Conservation (phyloP, 306 rosid genomes). For the Dryas alaskensis region DNA sequence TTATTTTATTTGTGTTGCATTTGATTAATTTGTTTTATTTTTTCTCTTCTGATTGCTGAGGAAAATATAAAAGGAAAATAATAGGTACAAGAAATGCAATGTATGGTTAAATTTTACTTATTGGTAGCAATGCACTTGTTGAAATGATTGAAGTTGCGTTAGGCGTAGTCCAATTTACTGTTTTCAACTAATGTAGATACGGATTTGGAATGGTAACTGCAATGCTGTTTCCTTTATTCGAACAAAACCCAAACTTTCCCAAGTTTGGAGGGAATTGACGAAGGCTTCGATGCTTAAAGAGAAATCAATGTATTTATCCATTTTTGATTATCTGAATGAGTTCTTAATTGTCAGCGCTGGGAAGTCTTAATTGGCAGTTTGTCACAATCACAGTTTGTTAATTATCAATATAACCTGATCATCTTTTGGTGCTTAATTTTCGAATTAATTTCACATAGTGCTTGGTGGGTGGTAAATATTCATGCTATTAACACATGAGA, state of each 20-base stretch:
- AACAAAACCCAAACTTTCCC: background rate
- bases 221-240: background rate
- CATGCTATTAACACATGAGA: conserved; percentile 34
- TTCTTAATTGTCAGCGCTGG: background rate
- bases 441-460: conserved; percentile 9
- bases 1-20: background rate
- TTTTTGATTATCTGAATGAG: background rate
- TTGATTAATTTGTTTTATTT: conserved; percentile 1
- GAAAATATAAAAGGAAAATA: background rate
- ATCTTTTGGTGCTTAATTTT: conserved; percentile 8
- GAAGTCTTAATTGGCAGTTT: background rate
- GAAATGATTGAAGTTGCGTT: background rate
- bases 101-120: background rate
- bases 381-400: background rate
- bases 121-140: conserved; percentile 3
- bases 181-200: background rate
- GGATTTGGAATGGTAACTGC: background rate
- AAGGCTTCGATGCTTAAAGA: background rate
- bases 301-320: background rate
- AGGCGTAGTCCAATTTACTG: background rate
- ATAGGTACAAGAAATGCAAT: background rate
- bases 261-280: background rate
- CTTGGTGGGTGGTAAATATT: conserved; percentile 5
- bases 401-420: background rate
- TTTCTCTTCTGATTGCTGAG: conserved; percentile 1